These are phyloP conservation scores for Withania somnifera DNA, from an alignment of 305 asterid genomes.

Conservation along the genomic window DNA sequence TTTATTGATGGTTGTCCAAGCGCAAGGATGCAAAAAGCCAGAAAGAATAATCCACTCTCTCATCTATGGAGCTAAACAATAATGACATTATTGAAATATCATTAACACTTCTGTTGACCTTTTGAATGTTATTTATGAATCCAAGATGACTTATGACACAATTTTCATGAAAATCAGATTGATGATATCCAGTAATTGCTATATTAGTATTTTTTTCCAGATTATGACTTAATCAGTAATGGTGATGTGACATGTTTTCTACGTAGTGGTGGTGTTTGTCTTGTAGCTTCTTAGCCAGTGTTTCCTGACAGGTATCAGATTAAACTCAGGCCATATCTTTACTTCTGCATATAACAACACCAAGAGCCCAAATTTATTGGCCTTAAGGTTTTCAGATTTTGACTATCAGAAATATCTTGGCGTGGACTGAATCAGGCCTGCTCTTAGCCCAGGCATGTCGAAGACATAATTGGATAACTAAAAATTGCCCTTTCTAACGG, in stretches of 20 bases:
- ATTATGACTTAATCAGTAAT: not conserved
- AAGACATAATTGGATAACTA: not conserved
- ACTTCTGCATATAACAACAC: not conserved
- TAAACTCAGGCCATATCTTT: not conserved
- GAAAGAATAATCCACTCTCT: not conserved
- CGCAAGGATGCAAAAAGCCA: not conserved
- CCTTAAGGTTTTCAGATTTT: not conserved
- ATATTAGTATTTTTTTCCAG: not conserved
- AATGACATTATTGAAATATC: not conserved
- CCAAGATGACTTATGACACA: not conserved
- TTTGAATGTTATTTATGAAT: not conserved
- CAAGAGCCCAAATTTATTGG: not conserved
- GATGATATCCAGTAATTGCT: not conserved
- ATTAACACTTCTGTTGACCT: not conserved
- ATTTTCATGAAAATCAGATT: not conserved
- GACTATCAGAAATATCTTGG: not conserved
- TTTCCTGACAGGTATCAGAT: not conserved
- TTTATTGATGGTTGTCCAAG: not conserved
- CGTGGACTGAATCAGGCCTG: not conserved
- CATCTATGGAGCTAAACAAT: not conserved
- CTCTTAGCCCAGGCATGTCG: not conserved
- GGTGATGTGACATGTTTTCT: not conserved
- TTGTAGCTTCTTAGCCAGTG: not conserved
- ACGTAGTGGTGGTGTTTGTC: not conserved
- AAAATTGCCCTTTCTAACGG: not conserved